These are phyloP conservation scores for Apiotrichum montevideense DNA, from an alignment of 1,284 basidiomycete species.

Conservation along the genomic window DNA sequence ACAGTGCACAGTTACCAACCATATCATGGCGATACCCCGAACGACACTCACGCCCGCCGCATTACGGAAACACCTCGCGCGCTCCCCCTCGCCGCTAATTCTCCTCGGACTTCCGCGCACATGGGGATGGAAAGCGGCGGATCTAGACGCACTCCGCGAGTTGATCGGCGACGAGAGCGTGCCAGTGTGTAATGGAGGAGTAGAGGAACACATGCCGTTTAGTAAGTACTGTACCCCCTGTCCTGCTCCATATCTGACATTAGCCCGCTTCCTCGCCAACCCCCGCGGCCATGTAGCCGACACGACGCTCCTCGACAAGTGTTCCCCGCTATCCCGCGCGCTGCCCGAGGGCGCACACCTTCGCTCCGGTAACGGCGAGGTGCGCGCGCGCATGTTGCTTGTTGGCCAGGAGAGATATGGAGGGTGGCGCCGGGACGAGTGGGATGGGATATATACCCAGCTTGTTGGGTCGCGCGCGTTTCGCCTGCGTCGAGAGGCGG, in stretches of 20 bases:
- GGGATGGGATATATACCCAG: constrained; percentile 36
- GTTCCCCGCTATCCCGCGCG: constrained; percentile 7
- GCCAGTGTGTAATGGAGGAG: too few species aligned
- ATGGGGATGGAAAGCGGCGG: neutral
- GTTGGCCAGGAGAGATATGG: constrained; percentile 30
- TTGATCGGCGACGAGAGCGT: too few species aligned
- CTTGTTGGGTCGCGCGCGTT: constrained; percentile 36
- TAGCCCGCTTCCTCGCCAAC: neutral
- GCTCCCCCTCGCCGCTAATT: neutral
- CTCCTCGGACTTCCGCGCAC: neutral
- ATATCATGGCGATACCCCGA: too few species aligned
- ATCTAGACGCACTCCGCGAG: neutral
- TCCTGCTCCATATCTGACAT: neutral
- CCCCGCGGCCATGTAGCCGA: constrained; percentile 44
- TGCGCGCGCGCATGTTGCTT: constrained; percentile 40
- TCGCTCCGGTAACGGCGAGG: constrained; percentile 18
- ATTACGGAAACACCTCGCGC: constrained; percentile 25
- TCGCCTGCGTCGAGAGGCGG: constrained; percentile 14
- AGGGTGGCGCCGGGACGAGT: too few species aligned
- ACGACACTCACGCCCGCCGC: constrained; percentile 10
- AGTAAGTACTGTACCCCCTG: too few species aligned
- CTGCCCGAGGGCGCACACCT: constrained; percentile 31
- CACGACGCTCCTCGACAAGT: constrained; percentile 29
- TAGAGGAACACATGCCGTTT: too few species aligned
- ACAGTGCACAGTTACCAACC: too few species aligned